Evolutionary conservation across 495 filamentous ascomycete species (phyloP).

Genomic region (Bacidia gigantensis): DNA sequence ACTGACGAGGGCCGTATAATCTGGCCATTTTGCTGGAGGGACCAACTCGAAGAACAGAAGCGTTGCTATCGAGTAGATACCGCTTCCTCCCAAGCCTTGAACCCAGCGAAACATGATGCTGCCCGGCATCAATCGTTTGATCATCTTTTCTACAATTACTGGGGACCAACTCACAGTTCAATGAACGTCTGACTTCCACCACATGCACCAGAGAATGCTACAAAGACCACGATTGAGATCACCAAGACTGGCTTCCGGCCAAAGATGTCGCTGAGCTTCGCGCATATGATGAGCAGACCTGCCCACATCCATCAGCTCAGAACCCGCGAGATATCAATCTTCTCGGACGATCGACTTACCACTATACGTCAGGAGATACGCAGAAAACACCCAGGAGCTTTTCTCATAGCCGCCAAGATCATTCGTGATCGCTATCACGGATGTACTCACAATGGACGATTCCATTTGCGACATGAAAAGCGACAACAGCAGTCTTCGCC

Average conservation of each 20-base stretch:
- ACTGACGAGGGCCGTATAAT: constrained; percentile 33
- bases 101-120: constrained; percentile 41
- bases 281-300: constrained; percentile 45
- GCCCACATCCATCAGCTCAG: too few relatives aligned
- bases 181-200: constrained; percentile 36
- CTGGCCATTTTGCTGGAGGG: constrained; percentile 32
- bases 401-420: constrained; percentile 34
- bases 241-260: constrained; percentile 38
- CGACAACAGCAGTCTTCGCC: too few relatives aligned
- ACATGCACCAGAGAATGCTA: constrained; percentile 43
- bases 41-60: constrained; percentile 36
- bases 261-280: constrained; percentile 46
- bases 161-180: constrained; percentile 31
- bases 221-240: constrained; percentile 37
- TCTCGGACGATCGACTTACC: too few relatives aligned
- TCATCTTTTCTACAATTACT: neutral
- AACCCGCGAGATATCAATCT: too few relatives aligned
- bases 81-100: constrained; percentile 43
- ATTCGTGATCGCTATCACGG: too few relatives aligned
- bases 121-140: neutral
- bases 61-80: constrained; percentile 37
- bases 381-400: constrained; percentile 38
- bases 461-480: too few relatives aligned
- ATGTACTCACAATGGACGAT: too few relatives aligned
- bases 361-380: constrained; percentile 41